phyloP scores from a whole-genome alignment of 352 stramenopile genomes.

The Pythium vanterpoolii region DNA sequence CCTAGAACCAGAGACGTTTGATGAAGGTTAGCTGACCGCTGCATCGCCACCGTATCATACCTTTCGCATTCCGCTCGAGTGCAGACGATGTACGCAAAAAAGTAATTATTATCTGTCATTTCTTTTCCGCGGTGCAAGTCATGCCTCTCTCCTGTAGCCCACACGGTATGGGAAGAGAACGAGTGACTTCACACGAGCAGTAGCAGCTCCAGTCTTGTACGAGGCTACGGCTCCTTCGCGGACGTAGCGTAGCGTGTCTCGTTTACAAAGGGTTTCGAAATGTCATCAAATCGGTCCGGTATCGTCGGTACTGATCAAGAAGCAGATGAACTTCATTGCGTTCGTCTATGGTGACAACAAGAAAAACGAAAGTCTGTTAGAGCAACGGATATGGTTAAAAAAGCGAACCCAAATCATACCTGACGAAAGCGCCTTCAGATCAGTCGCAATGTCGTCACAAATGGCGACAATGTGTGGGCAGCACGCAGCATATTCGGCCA shows the following conservation, averaged over 20 bases:
- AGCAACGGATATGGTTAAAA: not conserved
- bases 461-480: constrained; percentile 76
- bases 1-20: not conserved
- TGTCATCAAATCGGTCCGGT: constrained; percentile 69
- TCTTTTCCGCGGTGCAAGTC: not conserved
- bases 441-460: constrained; percentile 77
- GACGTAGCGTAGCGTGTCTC: not conserved
- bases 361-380: constrained; percentile 11
- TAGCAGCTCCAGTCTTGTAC: constrained; percentile 6
- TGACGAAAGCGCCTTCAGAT: constrained; percentile 71
- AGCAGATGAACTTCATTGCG: constrained; percentile 50
- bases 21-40: not conserved
- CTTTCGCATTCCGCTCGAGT: constrained; percentile 3
- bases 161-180: not conserved
- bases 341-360: constrained; percentile 53
- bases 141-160: not conserved
- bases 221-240: not conserved
- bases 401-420: constrained; percentile 32
- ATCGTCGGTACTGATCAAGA: constrained; percentile 69
- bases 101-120: constrained; percentile 32
- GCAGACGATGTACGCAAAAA: constrained; percentile 19
- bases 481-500: constrained; percentile 73
- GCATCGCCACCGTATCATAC: constrained; percentile 3
- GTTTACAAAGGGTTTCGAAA: constrained; percentile 70
- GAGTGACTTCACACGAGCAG: not conserved